Percentiles rank a stretch among this genome's conserved stretches.
Evolutionary conservation across 2,329 filamentous ascomycete species (phyloP).

Genomic region (Fusarium phyllophilum): DNA sequence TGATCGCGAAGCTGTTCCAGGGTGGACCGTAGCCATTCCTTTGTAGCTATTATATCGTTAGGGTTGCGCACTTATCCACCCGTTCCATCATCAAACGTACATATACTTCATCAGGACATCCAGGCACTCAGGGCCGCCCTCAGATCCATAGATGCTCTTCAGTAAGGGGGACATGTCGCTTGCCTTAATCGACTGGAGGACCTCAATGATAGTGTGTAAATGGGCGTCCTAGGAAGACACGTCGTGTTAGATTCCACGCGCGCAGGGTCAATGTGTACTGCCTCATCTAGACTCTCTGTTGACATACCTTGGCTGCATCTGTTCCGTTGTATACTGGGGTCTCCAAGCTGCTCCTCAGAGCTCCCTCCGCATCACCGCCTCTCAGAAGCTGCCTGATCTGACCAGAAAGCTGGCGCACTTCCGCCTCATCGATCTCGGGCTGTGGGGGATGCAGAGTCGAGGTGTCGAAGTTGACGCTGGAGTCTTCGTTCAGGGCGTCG

Average conservation of each 20-base stretch:
- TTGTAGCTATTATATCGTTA: conserved; percentile 73
- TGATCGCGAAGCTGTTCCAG: conserved; percentile 57
- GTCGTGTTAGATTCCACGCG: conserved; percentile 1
- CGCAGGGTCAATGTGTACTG: neutral
- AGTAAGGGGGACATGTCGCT: conserved; percentile 94
- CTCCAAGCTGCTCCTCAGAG: conserved; percentile 84
- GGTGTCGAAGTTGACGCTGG: conserved; percentile 89
- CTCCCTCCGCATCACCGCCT: conserved; percentile 87
- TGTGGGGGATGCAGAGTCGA: conserved; percentile 82
- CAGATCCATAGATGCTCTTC: conserved; percentile 79
- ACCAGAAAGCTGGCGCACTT: conserved; percentile 79
- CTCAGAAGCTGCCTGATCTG: conserved; percentile 90
- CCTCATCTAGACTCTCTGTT: neutral
- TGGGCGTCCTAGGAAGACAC: conserved; percentile 75
- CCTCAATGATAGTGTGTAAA: conserved; percentile 87
- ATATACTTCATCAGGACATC: conserved; percentile 99
- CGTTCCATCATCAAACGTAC: conserved; percentile 61
- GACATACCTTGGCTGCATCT: conserved; percentile 65
- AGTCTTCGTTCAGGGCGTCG: conserved; percentile 90
- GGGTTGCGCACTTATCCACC: neutral
- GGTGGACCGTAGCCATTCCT: conserved; percentile 74
- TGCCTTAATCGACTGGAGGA: conserved; percentile 94
- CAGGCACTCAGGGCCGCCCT: conserved; percentile 83
- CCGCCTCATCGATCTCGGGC: conserved; percentile 77
- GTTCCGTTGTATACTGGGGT: conserved; percentile 78